phyloP scores from a whole-genome alignment of 371 early-diverging fungal species.

The Fennellomyces sp. region DNA sequence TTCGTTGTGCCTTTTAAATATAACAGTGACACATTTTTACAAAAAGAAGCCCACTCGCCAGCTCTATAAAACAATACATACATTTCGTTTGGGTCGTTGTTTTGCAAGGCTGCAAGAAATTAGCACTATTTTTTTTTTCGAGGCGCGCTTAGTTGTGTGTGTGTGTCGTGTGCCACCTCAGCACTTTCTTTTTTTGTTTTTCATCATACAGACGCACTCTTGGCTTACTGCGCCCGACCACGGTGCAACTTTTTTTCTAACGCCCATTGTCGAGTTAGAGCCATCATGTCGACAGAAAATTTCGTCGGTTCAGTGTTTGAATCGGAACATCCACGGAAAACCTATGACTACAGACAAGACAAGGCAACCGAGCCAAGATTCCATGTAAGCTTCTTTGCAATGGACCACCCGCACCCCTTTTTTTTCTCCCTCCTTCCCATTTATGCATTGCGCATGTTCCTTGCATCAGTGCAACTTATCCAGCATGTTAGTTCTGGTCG shows the following conservation, averaged over 20 bases:
- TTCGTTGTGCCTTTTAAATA: too few species aligned
- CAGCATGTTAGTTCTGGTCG: neutral
- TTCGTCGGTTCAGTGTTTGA: slow-evolving; percentile 8
- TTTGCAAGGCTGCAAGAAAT: too few species aligned
- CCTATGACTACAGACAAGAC: neutral
- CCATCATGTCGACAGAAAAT: slow-evolving; percentile 15
- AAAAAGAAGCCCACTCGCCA: too few species aligned
- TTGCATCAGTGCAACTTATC: neutral
- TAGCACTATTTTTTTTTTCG: neutral
- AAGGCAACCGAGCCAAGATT: neutral
- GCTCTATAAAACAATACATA: too few species aligned
- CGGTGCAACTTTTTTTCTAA: neutral
- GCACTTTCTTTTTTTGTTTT: neutral
- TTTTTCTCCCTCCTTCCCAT: neutral
- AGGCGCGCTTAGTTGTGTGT: too few species aligned
- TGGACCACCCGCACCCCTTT: too few species aligned
- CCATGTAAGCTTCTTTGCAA: neutral
- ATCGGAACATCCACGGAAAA: slow-evolving; percentile 9
- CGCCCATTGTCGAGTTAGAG: too few species aligned
- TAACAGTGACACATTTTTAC: too few species aligned
- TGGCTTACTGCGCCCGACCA: neutral
- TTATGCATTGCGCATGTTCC: neutral
- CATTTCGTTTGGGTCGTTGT: too few species aligned
- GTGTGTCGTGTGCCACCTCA: neutral
- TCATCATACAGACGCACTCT: neutral